These are phyloP conservation scores for Pleurotus salmoneostramineus DNA, from an alignment of 768 basidiomycete genomes.

Conservation along the genomic window DNA sequence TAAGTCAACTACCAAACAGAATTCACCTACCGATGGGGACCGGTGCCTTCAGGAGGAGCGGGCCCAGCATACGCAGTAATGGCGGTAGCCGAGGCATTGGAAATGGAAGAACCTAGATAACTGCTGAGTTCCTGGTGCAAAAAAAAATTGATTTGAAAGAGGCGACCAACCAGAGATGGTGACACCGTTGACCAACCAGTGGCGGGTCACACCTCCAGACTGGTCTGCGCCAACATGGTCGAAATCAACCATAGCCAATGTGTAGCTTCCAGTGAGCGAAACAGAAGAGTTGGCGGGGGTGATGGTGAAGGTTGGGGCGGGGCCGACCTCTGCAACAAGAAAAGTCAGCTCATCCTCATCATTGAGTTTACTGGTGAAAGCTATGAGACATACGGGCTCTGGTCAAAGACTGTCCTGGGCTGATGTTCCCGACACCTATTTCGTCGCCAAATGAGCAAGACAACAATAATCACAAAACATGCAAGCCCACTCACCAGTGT, in stretches of 20 bases:
- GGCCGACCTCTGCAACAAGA: constrained; percentile 43
- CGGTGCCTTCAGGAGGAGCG: constrained; percentile 61
- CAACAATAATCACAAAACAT: background rate
- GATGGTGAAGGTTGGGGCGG: constrained; percentile 51
- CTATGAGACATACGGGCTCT: constrained; percentile 45
- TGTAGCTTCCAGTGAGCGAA: constrained; percentile 47
- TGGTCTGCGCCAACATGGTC: constrained; percentile 60
- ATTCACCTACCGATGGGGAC: constrained; percentile 60
- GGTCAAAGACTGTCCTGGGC: constrained; percentile 56
- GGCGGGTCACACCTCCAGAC: constrained; percentile 59
- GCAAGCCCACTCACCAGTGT: constrained; percentile 24
- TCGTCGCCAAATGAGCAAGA: background rate
- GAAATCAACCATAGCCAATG: constrained; percentile 75
- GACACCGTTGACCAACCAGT: constrained; percentile 78
- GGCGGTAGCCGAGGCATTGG: constrained; percentile 36
- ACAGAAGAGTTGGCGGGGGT: constrained; percentile 45
- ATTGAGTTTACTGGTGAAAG: background rate
- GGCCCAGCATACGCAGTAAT: constrained; percentile 74
- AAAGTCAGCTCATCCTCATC: background rate
- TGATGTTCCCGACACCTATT: constrained; percentile 40
- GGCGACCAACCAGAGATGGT: constrained; percentile 35
- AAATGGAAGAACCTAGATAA: constrained; percentile 30
- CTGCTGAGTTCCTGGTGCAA: background rate
- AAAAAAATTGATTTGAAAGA: background rate
- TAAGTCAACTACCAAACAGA: background rate